Conservation (phyloP, 768 basidiomycete genomes). For the Pleurotus eryngii region DNA sequence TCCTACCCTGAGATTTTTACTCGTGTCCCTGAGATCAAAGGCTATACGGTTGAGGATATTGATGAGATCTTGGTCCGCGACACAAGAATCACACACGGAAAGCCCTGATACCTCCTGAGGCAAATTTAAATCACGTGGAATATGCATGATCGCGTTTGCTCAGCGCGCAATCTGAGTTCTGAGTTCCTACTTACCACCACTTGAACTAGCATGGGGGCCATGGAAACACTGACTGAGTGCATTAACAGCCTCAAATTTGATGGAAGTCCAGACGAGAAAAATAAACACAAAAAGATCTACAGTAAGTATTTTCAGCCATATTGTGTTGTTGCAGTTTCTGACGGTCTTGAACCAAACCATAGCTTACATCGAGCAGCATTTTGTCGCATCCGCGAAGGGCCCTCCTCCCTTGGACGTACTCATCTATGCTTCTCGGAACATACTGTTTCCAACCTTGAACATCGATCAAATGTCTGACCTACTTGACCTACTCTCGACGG, state of each 20-base stretch:
- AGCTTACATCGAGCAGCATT: background rate
- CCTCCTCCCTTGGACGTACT: conserved; percentile 27
- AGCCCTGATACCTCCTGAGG: too few relatives aligned
- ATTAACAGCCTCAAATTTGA: background rate
- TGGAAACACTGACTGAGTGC: conserved; percentile 1
- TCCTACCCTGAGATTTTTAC: too few relatives aligned
- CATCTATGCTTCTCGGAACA: conserved; percentile 27
- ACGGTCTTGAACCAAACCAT: background rate
- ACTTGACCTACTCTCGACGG: conserved; percentile 31
- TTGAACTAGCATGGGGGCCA: background rate
- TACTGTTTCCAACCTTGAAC: conserved; percentile 23
- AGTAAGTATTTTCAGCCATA: background rate
- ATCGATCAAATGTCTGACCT: conserved; percentile 27
- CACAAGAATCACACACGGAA: too few relatives aligned
- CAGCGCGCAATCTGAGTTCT: too few relatives aligned
- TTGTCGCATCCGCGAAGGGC: background rate
- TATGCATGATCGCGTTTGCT: too few relatives aligned
- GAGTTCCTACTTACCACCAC: too few relatives aligned
- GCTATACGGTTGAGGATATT: too few relatives aligned
- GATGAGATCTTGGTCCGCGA: too few relatives aligned
- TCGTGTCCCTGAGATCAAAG: too few relatives aligned
- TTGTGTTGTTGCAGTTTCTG: background rate
- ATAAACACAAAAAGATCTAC: background rate
- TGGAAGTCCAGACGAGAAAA: background rate
- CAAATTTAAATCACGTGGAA: too few relatives aligned